phyloP scores from a whole-genome alignment of 805 yeast species.

The Komagataella mondaviorum region DNA sequence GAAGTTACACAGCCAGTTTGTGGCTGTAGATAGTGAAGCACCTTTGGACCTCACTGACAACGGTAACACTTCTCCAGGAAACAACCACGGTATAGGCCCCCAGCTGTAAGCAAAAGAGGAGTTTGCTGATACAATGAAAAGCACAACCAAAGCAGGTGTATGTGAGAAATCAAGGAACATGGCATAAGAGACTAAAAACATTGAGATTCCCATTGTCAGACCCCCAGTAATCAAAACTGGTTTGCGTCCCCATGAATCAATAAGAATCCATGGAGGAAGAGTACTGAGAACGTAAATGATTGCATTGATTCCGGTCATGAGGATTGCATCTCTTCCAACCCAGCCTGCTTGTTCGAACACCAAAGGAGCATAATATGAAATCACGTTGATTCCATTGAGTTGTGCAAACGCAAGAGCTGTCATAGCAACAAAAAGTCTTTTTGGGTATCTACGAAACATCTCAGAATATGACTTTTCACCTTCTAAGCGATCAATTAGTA shows the following conservation, averaged over 20 bases:
- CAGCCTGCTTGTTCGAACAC: slow-evolving; percentile 95
- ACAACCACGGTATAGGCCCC: slow-evolving; percentile 92
- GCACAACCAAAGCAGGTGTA: slow-evolving; percentile 63
- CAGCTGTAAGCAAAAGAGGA: slow-evolving; percentile 82
- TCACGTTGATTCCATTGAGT: slow-evolving; percentile 84
- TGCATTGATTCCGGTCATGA: slow-evolving; percentile 79
- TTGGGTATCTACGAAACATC: slow-evolving; percentile 65
- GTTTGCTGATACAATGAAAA: slow-evolving; percentile 66
- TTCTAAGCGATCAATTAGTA: slow-evolving; percentile 62
- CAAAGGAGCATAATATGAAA: slow-evolving; percentile 85
- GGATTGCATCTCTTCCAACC: slow-evolving; percentile 75
- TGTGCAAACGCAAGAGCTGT: slow-evolving; percentile 89
- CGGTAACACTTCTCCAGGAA: slow-evolving; percentile 82
- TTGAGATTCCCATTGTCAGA: slow-evolving; percentile 60
- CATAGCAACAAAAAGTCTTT: slow-evolving; percentile 77
- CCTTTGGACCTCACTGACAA: slow-evolving; percentile 78
- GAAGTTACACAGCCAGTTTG: slow-evolving; percentile 90
- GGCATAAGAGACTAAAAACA: slow-evolving; percentile 50
- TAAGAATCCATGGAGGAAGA: slow-evolving; percentile 82
- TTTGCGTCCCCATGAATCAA: slow-evolving; percentile 85
- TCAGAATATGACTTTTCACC: slow-evolving; percentile 67
- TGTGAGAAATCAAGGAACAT: slow-evolving; percentile 28
- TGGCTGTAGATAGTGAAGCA: slow-evolving; percentile 80
- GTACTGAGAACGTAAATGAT: slow-evolving; percentile 46
- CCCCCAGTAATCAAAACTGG: slow-evolving; percentile 77